A percentile compares a stretch with the other conserved stretches of the same genome.
Conservation (phyloP, 208 protist genomes). For the Polymyxa betae region DNA sequence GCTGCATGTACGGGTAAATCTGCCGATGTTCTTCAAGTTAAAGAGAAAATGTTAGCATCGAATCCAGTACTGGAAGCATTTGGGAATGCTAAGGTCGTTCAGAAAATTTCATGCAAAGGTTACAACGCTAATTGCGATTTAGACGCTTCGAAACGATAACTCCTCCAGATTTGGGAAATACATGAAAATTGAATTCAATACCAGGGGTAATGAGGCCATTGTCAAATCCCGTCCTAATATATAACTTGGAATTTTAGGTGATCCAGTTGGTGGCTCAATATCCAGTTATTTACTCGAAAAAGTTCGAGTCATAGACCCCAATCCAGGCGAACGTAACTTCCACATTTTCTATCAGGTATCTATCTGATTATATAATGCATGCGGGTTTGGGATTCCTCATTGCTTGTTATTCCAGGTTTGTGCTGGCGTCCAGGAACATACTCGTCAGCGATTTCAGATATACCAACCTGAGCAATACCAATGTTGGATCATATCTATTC, state of each 20-base stretch:
- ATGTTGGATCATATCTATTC: not conserved
- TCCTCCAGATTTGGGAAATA: constrained; percentile 66
- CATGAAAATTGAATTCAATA: constrained; percentile 64
- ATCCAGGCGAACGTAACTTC: constrained; percentile 61
- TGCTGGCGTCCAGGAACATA: not conserved
- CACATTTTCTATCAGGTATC: constrained; percentile 65
- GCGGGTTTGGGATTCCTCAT: not conserved
- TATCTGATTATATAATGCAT: not conserved
- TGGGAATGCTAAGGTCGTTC: constrained; percentile 61
- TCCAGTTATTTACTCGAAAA: constrained; percentile 63
- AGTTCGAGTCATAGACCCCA: constrained; percentile 44
- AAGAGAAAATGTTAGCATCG: constrained; percentile 67
- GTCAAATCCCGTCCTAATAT: not conserved
- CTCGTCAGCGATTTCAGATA: not conserved
- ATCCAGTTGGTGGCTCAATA: constrained; percentile 40
- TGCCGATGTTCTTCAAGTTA: constrained; percentile 37
- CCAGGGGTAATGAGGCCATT: not conserved
- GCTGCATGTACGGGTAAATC: constrained; percentile 54
- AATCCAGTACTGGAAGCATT: constrained; percentile 73
- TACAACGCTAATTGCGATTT: not conserved
- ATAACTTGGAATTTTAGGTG: not conserved
- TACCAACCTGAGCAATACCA: constrained; percentile 48
- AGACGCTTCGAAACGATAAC: constrained; percentile 66
- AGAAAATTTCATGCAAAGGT: not conserved
- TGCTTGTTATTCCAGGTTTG: not conserved